These are phyloP conservation scores for Galerina marginata DNA, from an alignment of 768 basidiomycete genomes.

Conservation along the genomic window DNA sequence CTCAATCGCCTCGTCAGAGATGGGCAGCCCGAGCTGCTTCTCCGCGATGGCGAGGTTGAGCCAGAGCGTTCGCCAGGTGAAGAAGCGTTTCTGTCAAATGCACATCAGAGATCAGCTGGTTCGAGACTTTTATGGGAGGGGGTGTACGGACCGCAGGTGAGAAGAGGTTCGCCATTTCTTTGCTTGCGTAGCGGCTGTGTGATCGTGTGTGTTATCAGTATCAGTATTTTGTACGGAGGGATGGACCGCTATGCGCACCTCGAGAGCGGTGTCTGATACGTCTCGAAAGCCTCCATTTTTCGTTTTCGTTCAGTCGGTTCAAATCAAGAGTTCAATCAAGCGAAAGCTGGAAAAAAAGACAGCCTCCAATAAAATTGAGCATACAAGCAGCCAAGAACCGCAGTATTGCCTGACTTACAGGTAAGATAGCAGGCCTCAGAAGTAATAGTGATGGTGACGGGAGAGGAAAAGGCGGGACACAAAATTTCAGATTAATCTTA, in stretches of 20 bases:
- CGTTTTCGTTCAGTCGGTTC: slow-evolving; percentile 40
- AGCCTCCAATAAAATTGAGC: too few relatives aligned
- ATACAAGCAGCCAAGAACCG: too few relatives aligned
- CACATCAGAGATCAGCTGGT: too few relatives aligned
- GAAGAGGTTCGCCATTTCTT: slow-evolving; percentile 97
- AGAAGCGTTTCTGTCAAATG: slow-evolving; percentile 79
- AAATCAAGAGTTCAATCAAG: background rate
- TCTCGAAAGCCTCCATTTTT: slow-evolving; percentile 67
- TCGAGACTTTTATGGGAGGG: too few relatives aligned
- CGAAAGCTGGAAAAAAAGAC: background rate
- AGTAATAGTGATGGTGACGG: background rate
- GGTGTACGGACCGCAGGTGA: slow-evolving; percentile 76
- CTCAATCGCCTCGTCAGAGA: slow-evolving; percentile 88
- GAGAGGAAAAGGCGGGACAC: background rate
- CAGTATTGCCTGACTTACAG: too few relatives aligned
- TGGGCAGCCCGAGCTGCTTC: slow-evolving; percentile 91
- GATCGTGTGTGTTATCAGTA: too few relatives aligned
- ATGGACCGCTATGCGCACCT: slow-evolving; percentile 65
- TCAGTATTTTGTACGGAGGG: too few relatives aligned
- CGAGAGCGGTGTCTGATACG: slow-evolving; percentile 82
- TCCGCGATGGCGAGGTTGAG: slow-evolving; percentile 95
- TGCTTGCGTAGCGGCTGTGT: slow-evolving; percentile 94
- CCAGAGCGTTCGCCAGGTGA: slow-evolving; percentile 96
- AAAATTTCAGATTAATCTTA: background rate
- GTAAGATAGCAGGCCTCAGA: background rate